These are phyloP conservation scores for Podila verticillata DNA, from an alignment of 192 early-diverging fungal species.

Conservation along the genomic window DNA sequence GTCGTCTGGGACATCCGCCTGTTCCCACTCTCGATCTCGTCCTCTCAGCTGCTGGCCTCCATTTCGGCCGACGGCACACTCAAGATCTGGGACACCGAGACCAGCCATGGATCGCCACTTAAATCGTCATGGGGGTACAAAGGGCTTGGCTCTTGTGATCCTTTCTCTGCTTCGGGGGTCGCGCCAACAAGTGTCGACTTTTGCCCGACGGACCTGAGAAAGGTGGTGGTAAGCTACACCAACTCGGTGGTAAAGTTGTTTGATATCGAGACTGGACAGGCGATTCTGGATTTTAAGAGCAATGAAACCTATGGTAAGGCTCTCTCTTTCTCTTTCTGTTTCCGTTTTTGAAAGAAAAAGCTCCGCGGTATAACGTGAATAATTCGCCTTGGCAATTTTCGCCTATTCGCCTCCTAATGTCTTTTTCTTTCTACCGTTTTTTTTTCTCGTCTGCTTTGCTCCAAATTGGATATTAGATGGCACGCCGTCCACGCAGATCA, in stretches of 20 bases:
- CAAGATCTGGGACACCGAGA: conserved; percentile 81
- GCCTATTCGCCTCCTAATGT: not conserved
- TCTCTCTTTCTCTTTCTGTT: not conserved
- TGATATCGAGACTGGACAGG: conserved; percentile 80
- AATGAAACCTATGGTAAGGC: conserved; percentile 71
- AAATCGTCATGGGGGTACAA: conserved; percentile 60
- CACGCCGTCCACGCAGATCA: conserved; percentile 77
- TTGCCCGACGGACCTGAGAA: conserved; percentile 63
- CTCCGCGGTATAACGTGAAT: conserved; percentile 9
- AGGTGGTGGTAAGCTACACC: conserved; percentile 70
- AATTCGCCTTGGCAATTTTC: not conserved
- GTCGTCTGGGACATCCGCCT: conserved; percentile 86
- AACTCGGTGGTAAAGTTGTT: conserved; percentile 74
- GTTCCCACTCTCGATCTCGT: conserved; percentile 61
- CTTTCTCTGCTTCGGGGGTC: conserved; percentile 2
- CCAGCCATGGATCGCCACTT: conserved; percentile 51
- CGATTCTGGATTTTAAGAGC: conserved; percentile 62
- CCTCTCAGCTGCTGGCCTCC: conserved; percentile 69
- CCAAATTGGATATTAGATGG: too few species aligned
- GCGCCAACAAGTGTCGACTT: conserved; percentile 79
- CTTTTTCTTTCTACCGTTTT: too few species aligned
- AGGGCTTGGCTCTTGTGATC: conserved; percentile 9
- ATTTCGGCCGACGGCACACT: conserved; percentile 83
- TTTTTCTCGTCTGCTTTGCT: too few species aligned
- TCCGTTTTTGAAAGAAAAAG: not conserved